phyloP scores from a whole-genome alignment of 495 filamentous ascomycete species.

The Apiosordaria backusii region DNA sequence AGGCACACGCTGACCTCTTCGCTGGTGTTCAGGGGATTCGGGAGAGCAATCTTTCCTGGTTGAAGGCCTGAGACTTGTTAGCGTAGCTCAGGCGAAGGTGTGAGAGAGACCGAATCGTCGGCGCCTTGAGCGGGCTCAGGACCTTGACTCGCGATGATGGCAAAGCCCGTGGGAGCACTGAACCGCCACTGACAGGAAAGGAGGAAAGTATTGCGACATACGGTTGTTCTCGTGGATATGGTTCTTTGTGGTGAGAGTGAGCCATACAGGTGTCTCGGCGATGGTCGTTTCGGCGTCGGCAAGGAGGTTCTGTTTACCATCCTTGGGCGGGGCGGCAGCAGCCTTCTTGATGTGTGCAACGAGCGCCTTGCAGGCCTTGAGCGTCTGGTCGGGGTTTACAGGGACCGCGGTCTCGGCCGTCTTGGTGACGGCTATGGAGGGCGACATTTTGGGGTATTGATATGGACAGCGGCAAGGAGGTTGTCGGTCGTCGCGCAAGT shows the following conservation, averaged over 20 bases:
- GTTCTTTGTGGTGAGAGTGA: slow-evolving; percentile 85
- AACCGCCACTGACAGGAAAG: neutral
- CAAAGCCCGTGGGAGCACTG: neutral
- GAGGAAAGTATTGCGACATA: neutral
- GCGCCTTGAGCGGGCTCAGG: neutral
- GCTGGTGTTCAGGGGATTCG: slow-evolving; percentile 66
- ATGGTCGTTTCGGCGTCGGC: slow-evolving; percentile 52
- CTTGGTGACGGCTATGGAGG: slow-evolving; percentile 28
- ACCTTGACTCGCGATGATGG: neutral
- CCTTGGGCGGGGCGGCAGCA: slow-evolving; percentile 51
- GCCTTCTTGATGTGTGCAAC: slow-evolving; percentile 72
- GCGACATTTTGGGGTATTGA: slow-evolving; percentile 27
- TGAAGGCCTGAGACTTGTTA: slow-evolving; percentile 52
- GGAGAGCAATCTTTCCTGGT: slow-evolving; percentile 58
- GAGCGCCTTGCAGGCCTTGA: slow-evolving; percentile 78
- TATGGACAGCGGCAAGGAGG: neutral
- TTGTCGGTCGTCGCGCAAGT: slow-evolving; percentile 13
- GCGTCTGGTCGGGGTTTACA: slow-evolving; percentile 55
- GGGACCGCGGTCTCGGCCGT: slow-evolving; percentile 33
- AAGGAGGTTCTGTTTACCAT: slow-evolving; percentile 70
- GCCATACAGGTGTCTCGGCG: slow-evolving; percentile 63
- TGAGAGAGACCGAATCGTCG: neutral
- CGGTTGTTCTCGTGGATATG: slow-evolving; percentile 45
- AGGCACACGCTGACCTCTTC: slow-evolving; percentile 66
- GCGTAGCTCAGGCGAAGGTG: slow-evolving; percentile 48